A percentile compares a stretch with the other conserved stretches of the same genome.
These are phyloP conservation scores for Camellia granthamiana DNA, from an alignment of 148 eudicot species.

Conservation along the genomic window DNA sequence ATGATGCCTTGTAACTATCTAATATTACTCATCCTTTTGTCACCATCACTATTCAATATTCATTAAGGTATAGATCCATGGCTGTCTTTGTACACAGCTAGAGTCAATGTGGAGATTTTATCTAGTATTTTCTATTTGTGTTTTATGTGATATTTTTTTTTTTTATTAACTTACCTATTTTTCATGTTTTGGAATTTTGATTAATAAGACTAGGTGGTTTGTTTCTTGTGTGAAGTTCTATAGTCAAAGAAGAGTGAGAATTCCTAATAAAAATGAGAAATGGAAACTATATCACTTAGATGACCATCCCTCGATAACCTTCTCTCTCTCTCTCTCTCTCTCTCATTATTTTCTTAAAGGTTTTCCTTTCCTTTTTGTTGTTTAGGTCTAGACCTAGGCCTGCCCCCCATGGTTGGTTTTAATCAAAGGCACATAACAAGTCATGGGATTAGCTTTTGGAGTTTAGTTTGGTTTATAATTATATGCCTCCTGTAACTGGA, in stretches of 20 bases:
- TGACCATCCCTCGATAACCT: too few relatives aligned
- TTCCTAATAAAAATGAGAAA: too few relatives aligned
- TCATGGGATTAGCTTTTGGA: background rate
- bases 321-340: background rate
- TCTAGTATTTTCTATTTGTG: background rate
- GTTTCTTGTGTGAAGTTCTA: too few relatives aligned
- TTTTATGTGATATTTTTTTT: too few relatives aligned
- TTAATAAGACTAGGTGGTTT: too few relatives aligned
- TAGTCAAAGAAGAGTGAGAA: too few relatives aligned
- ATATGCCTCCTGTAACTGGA: background rate
- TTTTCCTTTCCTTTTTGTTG: background rate
- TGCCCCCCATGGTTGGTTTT: background rate
- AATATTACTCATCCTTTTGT: background rate
- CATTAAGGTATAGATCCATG: background rate
- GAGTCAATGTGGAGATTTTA: background rate
- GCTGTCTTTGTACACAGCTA: background rate
- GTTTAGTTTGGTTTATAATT: background rate
- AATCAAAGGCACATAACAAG: background rate
- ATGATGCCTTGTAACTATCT: background rate
- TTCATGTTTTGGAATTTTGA: too few relatives aligned
- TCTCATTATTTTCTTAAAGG: background rate
- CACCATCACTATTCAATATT: background rate
- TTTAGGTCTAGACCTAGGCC: background rate
- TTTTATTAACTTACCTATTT: too few relatives aligned
- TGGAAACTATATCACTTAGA: too few relatives aligned